Percentiles rank a stretch among this genome's conserved stretches.
Conservation (phyloP, 164 flowering plant genomes). For the Chloranthus sessilifolius region DNA sequence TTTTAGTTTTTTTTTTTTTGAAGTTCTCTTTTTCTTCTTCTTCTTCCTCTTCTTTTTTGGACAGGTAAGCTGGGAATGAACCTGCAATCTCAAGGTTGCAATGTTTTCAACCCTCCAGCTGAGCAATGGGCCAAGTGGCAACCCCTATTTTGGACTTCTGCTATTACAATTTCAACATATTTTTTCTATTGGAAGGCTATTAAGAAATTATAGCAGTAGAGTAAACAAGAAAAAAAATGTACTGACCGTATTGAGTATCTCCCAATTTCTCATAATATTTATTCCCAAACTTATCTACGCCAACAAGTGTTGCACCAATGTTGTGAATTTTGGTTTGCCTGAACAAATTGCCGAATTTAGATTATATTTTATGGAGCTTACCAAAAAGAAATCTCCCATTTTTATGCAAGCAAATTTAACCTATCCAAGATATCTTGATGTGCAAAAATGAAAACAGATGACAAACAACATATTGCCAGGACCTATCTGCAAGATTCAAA, state of each 20-base stretch:
- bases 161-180: too few species aligned
- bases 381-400: background rate
- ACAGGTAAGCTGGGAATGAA: too few species aligned
- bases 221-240: background rate
- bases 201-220: background rate
- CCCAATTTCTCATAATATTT: conserved; percentile 75
- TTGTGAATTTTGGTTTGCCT: conserved; percentile 98
- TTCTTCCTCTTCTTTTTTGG: too few species aligned
- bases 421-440: background rate
- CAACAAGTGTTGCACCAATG: conserved; percentile 84
- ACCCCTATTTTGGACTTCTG: too few species aligned
- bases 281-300: conserved; percentile 90
- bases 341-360: conserved; percentile 14
- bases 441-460: background rate
- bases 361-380: background rate
- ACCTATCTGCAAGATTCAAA: too few species aligned
- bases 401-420: background rate
- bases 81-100: too few species aligned
- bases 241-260: conserved; percentile 55
- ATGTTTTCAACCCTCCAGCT: too few species aligned
- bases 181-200: too few species aligned
- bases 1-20: too few species aligned
- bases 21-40: too few species aligned
- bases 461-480: background rate
- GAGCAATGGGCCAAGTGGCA: too few species aligned